Base-by-base conservation (phyloP, 805 yeast genomes). In the Tetrapisispora fleetii region DNA sequence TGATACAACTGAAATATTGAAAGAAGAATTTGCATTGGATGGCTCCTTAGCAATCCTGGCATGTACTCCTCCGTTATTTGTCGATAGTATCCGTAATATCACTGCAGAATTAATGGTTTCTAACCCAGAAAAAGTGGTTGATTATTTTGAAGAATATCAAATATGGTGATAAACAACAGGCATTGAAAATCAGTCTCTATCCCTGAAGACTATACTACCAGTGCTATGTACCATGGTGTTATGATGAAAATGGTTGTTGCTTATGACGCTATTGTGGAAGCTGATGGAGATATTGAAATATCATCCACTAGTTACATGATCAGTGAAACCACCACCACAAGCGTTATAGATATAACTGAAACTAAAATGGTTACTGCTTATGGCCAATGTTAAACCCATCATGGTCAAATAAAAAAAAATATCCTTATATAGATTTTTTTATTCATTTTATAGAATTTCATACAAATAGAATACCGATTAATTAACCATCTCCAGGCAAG, bases 121-220 rank as follows among this genome's bases (percentile, higher is more conserved):
- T 33, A 52, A 63, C 28, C 64, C 67, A 46, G 61, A 71, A 16
- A 68, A 73, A 44, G 72, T 85, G 40, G 75, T 85, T 18, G 90
- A 83, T 52, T 80, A 80, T 57, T 81, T 72, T 58, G 95, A 87
- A 60, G 90, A 84, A 58, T 73, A 83, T 44, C 88, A 83, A 66
- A 71, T 75, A 14, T 85, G 95, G 95, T 80, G 59, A 52, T 4
- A 6, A 21, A 11, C 6, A n/a, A n/a, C n/a, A 21, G 8, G 4
- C 28, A 24, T 24, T 24, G 4, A 24, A 24, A 24, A 24, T 32
- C 35, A 32, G 27, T 18, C 10, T 19, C 24, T 37, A 6, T 18
- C 14, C 40, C 40, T 17, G 40, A 18, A 8, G n/a, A 21, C 11
- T 19, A 18, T 16, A 19, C 27, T 19, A 19, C 40, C 16, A 37